Base-by-base conservation (phyloP, 73 alveolate genomes). In the Uronychia setigera region DNA sequence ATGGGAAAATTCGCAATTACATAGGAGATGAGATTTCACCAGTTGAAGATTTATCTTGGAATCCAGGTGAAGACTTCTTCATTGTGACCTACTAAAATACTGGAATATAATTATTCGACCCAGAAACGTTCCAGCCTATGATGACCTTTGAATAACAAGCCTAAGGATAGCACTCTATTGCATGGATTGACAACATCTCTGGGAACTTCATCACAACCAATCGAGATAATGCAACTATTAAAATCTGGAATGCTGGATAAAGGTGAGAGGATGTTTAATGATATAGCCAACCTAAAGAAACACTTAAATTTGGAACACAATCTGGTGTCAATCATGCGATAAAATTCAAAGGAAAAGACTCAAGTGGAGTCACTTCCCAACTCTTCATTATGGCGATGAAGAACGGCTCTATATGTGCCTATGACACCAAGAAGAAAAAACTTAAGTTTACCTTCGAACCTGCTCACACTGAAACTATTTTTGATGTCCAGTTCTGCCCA, bases 391-490 rank as follows among this genome's bases (percentile, higher is more conserved):
- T 46, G 67, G 5, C 67, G n/a, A 5, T 46, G 67, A 46, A 46
- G 19, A 46, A 46, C 19, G 67, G 67, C 5, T 5, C n/a, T 19
- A 46, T 46, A 46, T 5, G 67, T 5, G 67, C 67, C 67, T 46
- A 11, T 46, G 67, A 46, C 67, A 5, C 19, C 67, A 46, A 46
- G 67, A 46, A 46, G 67, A 46, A 19, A 19, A 46, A 46, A 46
- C 67, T 11, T 5, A 46, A 46, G 67, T 46, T 46, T 19, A 5
- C 19, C 67, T 46, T 46, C 67, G 96, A 93, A 29, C 94, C 94
- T n/a, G 97, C 96, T 0, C 98, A 95, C 84, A 88, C 98, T 1
- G 95, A 92, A 29, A 93, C 98, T 29, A 92, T 95, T 28, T 95
- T 95, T 85, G 98, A 95, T 78, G 74, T 95, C 67, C 81, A 87